phyloP scores from a whole-genome alignment of 140 eudicot species.

The Bidens hawaiensis region DNA sequence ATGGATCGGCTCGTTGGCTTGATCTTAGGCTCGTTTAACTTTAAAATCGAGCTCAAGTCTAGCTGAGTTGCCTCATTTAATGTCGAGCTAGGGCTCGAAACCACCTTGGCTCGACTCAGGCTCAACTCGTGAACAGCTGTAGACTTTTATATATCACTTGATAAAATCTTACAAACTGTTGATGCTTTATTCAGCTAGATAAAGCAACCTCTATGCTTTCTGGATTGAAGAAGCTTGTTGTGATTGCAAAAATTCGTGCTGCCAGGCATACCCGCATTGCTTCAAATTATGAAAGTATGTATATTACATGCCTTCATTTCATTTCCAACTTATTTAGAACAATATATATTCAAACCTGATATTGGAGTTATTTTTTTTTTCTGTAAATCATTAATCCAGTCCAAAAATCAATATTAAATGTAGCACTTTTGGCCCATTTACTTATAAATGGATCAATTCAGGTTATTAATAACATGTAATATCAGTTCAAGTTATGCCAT shows the following conservation, averaged over 20 bases:
- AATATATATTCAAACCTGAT: too few relatives aligned
- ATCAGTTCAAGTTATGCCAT: too few relatives aligned
- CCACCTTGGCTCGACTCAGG: too few relatives aligned
- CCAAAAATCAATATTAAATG: neutral
- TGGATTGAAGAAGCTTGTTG: constrained; percentile 70
- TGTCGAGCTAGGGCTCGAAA: too few relatives aligned
- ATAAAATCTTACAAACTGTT: constrained; percentile 22
- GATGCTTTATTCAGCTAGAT: constrained; percentile 59
- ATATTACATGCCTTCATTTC: constrained; percentile 31
- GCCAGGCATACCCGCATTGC: constrained; percentile 76
- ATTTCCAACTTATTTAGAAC: constrained; percentile 18
- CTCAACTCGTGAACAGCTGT: too few relatives aligned
- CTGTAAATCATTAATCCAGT: neutral
- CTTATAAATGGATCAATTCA: neutral
- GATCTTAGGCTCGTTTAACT: too few relatives aligned
- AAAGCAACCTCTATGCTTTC: constrained; percentile 90
- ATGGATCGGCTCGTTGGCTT: too few relatives aligned
- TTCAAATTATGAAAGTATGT: constrained; percentile 76
- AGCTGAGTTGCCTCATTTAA: too few relatives aligned
- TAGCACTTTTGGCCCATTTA: neutral
- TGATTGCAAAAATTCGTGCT: constrained; percentile 82
- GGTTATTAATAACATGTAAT: neutral
- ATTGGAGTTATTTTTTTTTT: too few relatives aligned
- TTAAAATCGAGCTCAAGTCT: too few relatives aligned
- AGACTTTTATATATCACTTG: too few relatives aligned